A percentile compares a stretch with the other conserved stretches of the same genome.
phyloP scores from a whole-genome alignment of 768 basidiomycete species.

The Mycena metata region DNA sequence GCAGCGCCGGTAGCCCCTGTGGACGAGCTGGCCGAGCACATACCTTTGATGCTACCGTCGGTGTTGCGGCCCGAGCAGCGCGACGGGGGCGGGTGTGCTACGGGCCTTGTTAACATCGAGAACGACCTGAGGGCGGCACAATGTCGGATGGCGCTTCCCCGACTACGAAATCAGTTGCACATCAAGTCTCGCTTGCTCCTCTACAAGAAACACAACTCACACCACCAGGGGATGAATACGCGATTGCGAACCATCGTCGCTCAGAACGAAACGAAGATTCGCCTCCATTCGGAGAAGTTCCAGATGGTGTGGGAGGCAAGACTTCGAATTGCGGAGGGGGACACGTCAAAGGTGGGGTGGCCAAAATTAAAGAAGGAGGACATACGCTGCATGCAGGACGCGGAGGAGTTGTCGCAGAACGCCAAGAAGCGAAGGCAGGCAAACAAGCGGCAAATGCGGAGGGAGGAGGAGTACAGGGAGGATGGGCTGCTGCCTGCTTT shows the following conservation, averaged over 20 bases:
- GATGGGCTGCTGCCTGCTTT: neutral
- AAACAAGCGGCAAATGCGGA: neutral
- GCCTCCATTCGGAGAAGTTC: constrained; percentile 27
- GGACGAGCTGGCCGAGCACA: neutral
- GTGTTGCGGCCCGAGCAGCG: neutral
- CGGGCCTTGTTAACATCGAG: neutral
- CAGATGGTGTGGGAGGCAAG: constrained; percentile 23
- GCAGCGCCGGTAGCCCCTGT: too few relatives aligned
- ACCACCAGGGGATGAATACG: neutral
- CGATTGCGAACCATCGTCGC: neutral
- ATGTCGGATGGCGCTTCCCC: neutral
- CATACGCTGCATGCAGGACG: constrained; percentile 21
- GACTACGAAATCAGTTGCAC: neutral
- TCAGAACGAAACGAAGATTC: constrained; percentile 28
- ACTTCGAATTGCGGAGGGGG: neutral
- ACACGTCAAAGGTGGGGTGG: constrained; percentile 13
- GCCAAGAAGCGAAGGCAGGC: neutral
- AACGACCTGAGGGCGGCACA: neutral
- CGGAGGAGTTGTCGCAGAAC: constrained; percentile 1
- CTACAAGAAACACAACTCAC: neutral
- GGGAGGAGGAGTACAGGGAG: neutral
- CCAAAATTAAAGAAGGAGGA: constrained; percentile 14
- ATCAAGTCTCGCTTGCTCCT: neutral
- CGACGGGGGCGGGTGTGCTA: neutral
- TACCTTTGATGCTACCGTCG: neutral